Evolutionary conservation across 208 protist genomes (phyloP).

Genomic region (Paratrypanosoma confusum): DNA sequence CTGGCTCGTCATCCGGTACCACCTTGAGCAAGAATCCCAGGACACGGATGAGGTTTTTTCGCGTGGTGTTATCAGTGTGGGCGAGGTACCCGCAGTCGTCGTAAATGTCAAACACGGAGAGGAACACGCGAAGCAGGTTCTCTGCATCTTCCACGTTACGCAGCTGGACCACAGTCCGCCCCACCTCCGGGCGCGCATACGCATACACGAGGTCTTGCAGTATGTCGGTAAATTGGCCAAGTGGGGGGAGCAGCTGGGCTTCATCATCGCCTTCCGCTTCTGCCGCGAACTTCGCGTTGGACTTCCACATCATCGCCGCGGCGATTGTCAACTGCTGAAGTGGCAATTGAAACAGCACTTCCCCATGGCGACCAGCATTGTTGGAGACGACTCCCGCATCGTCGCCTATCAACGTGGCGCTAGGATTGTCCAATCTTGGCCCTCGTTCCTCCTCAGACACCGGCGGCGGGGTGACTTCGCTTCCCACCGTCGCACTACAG

Average conservation of each 20-base stretch:
- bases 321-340: slow-evolving; percentile 45
- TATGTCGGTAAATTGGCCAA: slow-evolving; percentile 58
- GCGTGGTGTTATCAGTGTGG: slow-evolving; percentile 81
- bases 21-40: slow-evolving; percentile 80
- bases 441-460: too few relatives aligned
- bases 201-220: slow-evolving; percentile 78
- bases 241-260: slow-evolving; percentile 41
- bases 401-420: too few relatives aligned
- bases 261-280: slow-evolving; percentile 39
- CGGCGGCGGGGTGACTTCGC: too few relatives aligned
- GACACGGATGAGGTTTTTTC: slow-evolving; percentile 47
- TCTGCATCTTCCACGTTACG: slow-evolving; percentile 70
- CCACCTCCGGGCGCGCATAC: slow-evolving; percentile 62
- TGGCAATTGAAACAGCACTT: slow-evolving; percentile 33
- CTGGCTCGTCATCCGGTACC: slow-evolving; percentile 78
- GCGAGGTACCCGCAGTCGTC: slow-evolving; percentile 79
- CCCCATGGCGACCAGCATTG: too few relatives aligned
- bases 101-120: slow-evolving; percentile 78
- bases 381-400: too few relatives aligned
- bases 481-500: too few relatives aligned
- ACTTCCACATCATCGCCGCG: slow-evolving; percentile 66
- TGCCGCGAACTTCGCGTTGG: slow-evolving; percentile 38
- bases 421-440: too few relatives aligned
- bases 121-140: slow-evolving; percentile 72
- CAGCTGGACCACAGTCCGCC: slow-evolving; percentile 60